Percentiles rank a stretch among this genome's conserved stretches.
Evolutionary conservation across 1,284 basidiomycete genomes (phyloP).

Genomic region (Garcileccinum viscosum): DNA sequence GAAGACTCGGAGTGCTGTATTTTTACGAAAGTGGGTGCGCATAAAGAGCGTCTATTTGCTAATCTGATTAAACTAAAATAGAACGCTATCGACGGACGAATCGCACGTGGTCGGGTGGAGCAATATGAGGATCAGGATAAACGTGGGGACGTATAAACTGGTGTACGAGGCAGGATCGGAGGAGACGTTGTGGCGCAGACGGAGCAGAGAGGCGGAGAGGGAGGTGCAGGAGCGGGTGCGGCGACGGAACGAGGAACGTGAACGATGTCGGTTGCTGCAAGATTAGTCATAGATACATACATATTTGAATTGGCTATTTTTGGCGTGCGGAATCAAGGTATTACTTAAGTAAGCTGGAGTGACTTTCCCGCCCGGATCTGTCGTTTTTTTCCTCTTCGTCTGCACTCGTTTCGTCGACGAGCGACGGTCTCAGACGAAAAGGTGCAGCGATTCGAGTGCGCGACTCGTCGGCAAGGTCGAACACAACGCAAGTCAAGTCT

Average conservation of each 20-base stretch:
- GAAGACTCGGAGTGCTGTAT: conserved; percentile 47
- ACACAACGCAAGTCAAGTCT: background rate
- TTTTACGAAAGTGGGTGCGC: conserved; percentile 53
- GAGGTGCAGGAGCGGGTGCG: conserved; percentile 51
- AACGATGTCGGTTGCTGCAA: conserved; percentile 46
- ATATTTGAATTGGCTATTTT: conserved; percentile 22
- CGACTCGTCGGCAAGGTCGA: background rate
- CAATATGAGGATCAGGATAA: conserved; percentile 66
- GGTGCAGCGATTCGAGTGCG: background rate
- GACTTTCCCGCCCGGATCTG: background rate
- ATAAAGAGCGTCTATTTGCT: conserved; percentile 9
- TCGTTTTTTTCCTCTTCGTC: background rate
- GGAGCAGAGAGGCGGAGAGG: conserved; percentile 45
- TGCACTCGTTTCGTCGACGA: conserved; percentile 12
- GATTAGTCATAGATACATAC: conserved; percentile 11
- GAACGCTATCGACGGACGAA: conserved; percentile 41
- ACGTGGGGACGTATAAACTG: conserved; percentile 72
- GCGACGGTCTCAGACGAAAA: background rate
- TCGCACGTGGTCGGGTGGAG: conserved; percentile 38
- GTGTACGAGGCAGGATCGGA: conserved; percentile 73
- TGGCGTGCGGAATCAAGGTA: conserved; percentile 4
- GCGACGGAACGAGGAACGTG: conserved; percentile 58
- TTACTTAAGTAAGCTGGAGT: conserved; percentile 42
- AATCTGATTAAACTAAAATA: conserved; percentile 42
- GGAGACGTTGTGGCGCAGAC: conserved; percentile 52